Conservation (phyloP, 768 basidiomycete genomes). For the Lactarius vividus region DNA sequence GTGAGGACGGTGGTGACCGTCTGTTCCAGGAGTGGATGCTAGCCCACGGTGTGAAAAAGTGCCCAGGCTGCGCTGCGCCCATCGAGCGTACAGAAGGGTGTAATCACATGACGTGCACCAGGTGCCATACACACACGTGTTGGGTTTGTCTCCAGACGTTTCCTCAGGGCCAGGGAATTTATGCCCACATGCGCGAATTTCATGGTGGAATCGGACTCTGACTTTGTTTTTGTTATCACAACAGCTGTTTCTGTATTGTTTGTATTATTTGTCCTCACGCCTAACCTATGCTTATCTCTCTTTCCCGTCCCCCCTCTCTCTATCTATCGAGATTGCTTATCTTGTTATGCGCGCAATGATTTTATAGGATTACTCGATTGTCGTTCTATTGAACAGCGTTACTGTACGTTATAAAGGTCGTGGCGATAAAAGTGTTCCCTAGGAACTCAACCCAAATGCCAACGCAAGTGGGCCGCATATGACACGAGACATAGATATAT, state of each 20-base stretch:
- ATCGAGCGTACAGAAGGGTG: conserved; percentile 77
- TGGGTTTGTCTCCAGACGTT: conserved; percentile 79
- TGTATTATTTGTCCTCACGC: neutral
- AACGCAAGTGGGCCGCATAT: conserved; percentile 15
- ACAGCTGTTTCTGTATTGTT: neutral
- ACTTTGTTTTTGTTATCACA: neutral
- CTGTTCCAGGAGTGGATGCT: conserved; percentile 64
- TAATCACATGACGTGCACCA: conserved; percentile 78
- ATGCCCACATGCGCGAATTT: conserved; percentile 65
- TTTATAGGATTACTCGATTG: conserved; percentile 18
- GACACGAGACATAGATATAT: conserved; percentile 8
- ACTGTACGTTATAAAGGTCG: conserved; percentile 22
- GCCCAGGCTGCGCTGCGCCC: conserved; percentile 65
- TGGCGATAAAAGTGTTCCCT: conserved; percentile 17
- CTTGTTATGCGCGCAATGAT: neutral
- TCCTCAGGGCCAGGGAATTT: conserved; percentile 65
- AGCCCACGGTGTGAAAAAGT: conserved; percentile 65
- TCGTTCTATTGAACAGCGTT: conserved; percentile 24
- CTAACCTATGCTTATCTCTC: neutral
- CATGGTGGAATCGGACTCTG: conserved; percentile 51
- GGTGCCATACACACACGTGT: conserved; percentile 74
- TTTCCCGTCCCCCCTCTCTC: neutral
- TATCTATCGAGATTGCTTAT: neutral
- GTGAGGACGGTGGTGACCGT: conserved; percentile 46
- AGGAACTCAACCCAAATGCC: conserved; percentile 18